Base-by-base conservation (phyloP, 148 eudicot genomes). In the Vaccinium corymbosum region DNA sequence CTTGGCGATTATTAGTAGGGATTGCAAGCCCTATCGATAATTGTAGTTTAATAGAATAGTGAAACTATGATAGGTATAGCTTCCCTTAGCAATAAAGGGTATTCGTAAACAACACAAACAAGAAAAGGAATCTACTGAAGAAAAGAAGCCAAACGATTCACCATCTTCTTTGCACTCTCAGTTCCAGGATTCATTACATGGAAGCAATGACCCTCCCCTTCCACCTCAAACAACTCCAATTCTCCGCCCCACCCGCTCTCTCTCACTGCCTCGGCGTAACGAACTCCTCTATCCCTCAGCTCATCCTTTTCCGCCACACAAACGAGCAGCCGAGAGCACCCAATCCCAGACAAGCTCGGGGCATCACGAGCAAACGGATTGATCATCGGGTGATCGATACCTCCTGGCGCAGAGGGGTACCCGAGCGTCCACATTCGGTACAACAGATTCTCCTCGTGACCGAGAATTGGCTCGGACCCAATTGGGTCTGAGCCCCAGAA, bases 381-480 rank as follows among this genome's bases (percentile, higher is more conserved):
- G 4, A 90, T 86, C 71, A 81, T 79, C 29, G 75, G 82, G 70
- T 85, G 78, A 68, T 92, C 90, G 0, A 90, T 85, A 4, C 93
- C 91, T 7, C 84, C 84, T 3, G 10, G 52, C 9, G 89, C 87
- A 0, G 50, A 55, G 0, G 84, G 89, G 76, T 84, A 90, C 4
- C 88, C 92, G 35, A 88, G 84, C 25, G 78, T 66, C 97, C 97
- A 95, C n/a, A 87, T 51, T 27, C 76, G 77, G 27, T 87, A 81
- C 2, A 66, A 32, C 1, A 89, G 4, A 57, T 7, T 22, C 48
- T 64, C 12, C 20, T 70, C 86, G 1, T 59, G 57, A 1, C 50
- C 81, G 6, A 13, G 8, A n/a, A 35, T 48, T 6, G 78, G 29
- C 76, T 85, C 87, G 0, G 82, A 76, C 38, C 92, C 89, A 3